phyloP scores from a whole-genome alignment of 176 grass and related monocot species.

The Avena eriantha region DNA sequence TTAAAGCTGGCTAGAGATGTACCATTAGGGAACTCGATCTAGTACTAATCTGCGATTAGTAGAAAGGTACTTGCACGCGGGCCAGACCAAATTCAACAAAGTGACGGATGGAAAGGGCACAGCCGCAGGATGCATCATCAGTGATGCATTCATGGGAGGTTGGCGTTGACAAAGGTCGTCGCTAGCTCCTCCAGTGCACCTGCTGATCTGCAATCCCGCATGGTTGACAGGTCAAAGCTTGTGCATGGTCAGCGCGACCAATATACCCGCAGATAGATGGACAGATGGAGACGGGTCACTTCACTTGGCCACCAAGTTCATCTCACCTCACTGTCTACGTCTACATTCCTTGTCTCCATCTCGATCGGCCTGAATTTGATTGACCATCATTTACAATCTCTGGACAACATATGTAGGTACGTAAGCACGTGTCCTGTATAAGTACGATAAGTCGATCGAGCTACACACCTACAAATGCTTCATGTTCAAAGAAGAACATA shows the following conservation, averaged over 20 bases:
- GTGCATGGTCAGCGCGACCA: not conserved
- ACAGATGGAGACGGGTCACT: not conserved
- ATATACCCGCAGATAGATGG: not conserved
- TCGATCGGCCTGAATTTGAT: too few relatives aligned
- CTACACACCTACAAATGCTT: too few relatives aligned
- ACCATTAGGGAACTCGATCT: not conserved
- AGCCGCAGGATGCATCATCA: not conserved
- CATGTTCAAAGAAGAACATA: too few relatives aligned
- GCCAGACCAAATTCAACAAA: not conserved
- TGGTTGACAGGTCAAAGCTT: not conserved
- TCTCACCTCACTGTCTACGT: not conserved
- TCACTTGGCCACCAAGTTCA: not conserved
- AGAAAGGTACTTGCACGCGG: not conserved
- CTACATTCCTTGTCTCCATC: not conserved
- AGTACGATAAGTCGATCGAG: too few relatives aligned
- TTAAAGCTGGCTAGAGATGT: not conserved
- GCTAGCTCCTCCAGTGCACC: not conserved
- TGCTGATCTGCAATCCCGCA: not conserved
- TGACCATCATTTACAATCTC: too few relatives aligned
- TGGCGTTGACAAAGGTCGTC: slow-evolving; percentile 2
- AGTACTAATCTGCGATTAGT: not conserved
- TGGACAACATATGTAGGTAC: too few relatives aligned
- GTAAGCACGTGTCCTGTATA: too few relatives aligned
- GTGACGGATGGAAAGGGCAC: not conserved
- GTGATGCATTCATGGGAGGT: not conserved